Evolutionary conservation across 2,329 filamentous ascomycete genomes (phyloP).

Genomic region (Trichoderma sp.): DNA sequence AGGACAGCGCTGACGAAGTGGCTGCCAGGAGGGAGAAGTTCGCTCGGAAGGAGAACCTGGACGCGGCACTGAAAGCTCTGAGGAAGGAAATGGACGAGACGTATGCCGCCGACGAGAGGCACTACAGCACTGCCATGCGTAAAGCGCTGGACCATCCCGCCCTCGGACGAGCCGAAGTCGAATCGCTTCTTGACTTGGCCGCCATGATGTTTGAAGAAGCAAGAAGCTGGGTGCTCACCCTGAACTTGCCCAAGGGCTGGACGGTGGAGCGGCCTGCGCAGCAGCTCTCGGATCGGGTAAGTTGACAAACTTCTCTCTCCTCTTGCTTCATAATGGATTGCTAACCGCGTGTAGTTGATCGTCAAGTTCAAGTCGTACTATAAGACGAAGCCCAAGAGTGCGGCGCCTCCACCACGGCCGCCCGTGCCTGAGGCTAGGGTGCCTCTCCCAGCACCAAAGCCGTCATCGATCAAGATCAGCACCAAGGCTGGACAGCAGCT

Average conservation of each 20-base stretch:
- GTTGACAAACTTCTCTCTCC: constrained; percentile 23
- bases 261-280: constrained; percentile 42
- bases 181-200: constrained; percentile 48
- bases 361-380: constrained; percentile 46
- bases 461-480: constrained; percentile 43
- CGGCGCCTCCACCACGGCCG: constrained; percentile 33
- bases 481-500: constrained; percentile 29
- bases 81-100: constrained; percentile 50
- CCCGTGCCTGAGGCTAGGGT: constrained; percentile 37
- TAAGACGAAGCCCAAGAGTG: constrained; percentile 41
- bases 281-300: constrained; percentile 44
- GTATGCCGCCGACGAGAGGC: constrained; percentile 43
- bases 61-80: constrained; percentile 54
- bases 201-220: constrained; percentile 53
- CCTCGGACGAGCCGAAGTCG: constrained; percentile 47
- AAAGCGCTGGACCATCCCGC: constrained; percentile 46
- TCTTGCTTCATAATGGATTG: background rate
- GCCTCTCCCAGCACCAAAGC: constrained; percentile 36
- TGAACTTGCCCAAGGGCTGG: constrained; percentile 48
- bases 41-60: constrained; percentile 64
- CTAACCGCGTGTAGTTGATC: constrained; percentile 40
- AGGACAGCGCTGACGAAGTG: constrained; percentile 52
- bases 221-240: constrained; percentile 46
- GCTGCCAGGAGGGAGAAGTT: constrained; percentile 65
- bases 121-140: constrained; percentile 48